Conservation (phyloP, 2,329 filamentous ascomycete genomes). For the Acrocalymma vagum region DNA sequence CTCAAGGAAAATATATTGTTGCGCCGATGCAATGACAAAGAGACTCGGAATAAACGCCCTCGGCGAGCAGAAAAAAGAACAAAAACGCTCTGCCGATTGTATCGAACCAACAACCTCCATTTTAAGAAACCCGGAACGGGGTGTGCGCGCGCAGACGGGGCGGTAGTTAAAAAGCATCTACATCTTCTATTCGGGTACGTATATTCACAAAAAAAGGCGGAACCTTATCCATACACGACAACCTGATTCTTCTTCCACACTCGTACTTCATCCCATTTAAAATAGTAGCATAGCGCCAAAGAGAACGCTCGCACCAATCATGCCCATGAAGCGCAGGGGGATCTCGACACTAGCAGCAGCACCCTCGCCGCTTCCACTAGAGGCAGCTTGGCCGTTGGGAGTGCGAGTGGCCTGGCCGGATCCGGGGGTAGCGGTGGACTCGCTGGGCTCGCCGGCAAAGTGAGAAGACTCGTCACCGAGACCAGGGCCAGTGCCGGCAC, state of each 20-base stretch:
- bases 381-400: constrained; percentile 17
- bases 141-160: too few relatives aligned
- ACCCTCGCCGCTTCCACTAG: constrained; percentile 18
- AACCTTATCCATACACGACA: too few relatives aligned
- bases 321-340: constrained; percentile 37
- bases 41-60: too few relatives aligned
- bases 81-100: too few relatives aligned
- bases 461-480: constrained; percentile 58
- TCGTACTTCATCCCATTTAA: constrained; percentile 21
- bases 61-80: too few relatives aligned
- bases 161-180: too few relatives aligned
- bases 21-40: too few relatives aligned
- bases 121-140: too few relatives aligned
- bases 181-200: constrained; percentile 8
- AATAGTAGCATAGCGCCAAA: constrained; percentile 42
- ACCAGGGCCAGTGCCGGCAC: constrained; percentile 66
- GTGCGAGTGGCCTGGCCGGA: constrained; percentile 37
- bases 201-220: too few relatives aligned
- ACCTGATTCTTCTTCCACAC: neutral
- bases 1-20: too few relatives aligned
- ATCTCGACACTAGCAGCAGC: constrained; percentile 33
- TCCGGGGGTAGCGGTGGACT: constrained; percentile 35
- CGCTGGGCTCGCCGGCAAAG: constrained; percentile 39
- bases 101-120: too few relatives aligned
- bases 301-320: constrained; percentile 39